Conservation (phyloP, 1,284 basidiomycete species). For the Pascua sp. region DNA sequence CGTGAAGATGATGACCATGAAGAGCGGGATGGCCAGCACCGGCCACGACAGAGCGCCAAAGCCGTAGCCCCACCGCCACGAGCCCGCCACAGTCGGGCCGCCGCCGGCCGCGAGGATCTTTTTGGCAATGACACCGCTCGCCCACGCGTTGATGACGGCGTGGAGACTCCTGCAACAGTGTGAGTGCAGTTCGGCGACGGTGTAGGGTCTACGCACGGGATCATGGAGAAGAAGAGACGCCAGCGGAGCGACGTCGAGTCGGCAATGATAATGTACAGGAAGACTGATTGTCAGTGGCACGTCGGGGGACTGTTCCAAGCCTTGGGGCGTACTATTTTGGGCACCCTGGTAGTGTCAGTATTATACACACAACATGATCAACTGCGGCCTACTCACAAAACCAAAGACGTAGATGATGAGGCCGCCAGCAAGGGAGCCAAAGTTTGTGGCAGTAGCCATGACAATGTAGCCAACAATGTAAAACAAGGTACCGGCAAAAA, state of each 20-base stretch:
- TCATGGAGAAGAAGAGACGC: slow-evolving; percentile 59
- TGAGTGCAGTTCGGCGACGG: slow-evolving; percentile 27
- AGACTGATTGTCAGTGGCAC: slow-evolving; percentile 5
- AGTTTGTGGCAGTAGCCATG: slow-evolving; percentile 28
- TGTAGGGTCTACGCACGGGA: slow-evolving; percentile 33
- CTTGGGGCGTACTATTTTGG: neutral
- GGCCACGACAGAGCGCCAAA: slow-evolving; percentile 31
- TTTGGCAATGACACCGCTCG: slow-evolving; percentile 48
- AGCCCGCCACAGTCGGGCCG: neutral
- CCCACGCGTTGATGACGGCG: slow-evolving; percentile 44
- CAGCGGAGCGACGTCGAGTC: slow-evolving; percentile 71
- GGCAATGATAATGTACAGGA: slow-evolving; percentile 47
- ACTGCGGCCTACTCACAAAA: no score
- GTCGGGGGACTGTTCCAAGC: neutral
- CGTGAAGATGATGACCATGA: slow-evolving; percentile 41
- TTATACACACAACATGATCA: no score
- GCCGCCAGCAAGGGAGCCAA: slow-evolving; percentile 34
- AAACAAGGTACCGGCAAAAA: slow-evolving; percentile 37
- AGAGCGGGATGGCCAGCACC: slow-evolving; percentile 21
- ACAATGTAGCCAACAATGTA: slow-evolving; percentile 40
- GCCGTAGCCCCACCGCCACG: slow-evolving; percentile 58
- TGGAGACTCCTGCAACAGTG: slow-evolving; percentile 20
- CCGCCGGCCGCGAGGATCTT: neutral
- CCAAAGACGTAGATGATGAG: slow-evolving; percentile 38
- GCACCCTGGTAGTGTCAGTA: slow-evolving; percentile 14